Evolutionary conservation across 441 rosid species (phyloP), one percentile per base, ranked within the genome.

Genomic region (Erodium moschatum): DNA sequence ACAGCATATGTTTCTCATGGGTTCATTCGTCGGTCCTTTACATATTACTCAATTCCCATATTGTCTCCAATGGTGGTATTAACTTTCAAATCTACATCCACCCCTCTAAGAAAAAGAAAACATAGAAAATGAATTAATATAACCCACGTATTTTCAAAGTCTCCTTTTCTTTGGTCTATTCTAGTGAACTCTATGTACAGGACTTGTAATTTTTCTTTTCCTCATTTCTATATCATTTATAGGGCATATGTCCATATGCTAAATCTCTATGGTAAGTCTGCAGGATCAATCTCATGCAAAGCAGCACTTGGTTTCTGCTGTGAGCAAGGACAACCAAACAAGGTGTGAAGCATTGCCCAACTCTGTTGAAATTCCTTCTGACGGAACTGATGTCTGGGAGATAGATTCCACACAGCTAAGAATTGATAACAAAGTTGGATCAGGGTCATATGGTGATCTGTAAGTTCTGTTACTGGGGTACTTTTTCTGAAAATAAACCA

Each of bases 331-430:
- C 67, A 78, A 73, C 74, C 82, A 79, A 74, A 70, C 74, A 27
- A 79, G 69, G 70, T 70, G 69, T 66, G 85, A 81, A 79, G 78
- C 81, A 29, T 63, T 82, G 74, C 89, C 85, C 64, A 80, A 80
- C 56, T 81, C 82, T 77, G 81, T 94, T 68, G 87, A 91, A 81
- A 88, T 94, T 77, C 98, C 98, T 52, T 79, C 83, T 4, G 98
- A 91, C 83, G 97, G 90, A 70, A 86, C 87, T 75, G 97, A 94
- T 84, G 97, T 87, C 70, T 94, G 98, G 97, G 98, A 91, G 82
- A 88, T 91, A 75, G 91, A 88, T 81, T 64, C 82, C 73, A 83
- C 74, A 64, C 97, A 85, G 73, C 86, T 94, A 76, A 86, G 77
- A 72, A 74, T 85, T 72, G 96, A 76, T 75, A 84, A 77, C 78